Evolutionary conservation across 495 filamentous ascomycete species (phyloP), one percentile per base, ranked within the genome.

Genomic region (Lepidopterella palustris): DNA sequence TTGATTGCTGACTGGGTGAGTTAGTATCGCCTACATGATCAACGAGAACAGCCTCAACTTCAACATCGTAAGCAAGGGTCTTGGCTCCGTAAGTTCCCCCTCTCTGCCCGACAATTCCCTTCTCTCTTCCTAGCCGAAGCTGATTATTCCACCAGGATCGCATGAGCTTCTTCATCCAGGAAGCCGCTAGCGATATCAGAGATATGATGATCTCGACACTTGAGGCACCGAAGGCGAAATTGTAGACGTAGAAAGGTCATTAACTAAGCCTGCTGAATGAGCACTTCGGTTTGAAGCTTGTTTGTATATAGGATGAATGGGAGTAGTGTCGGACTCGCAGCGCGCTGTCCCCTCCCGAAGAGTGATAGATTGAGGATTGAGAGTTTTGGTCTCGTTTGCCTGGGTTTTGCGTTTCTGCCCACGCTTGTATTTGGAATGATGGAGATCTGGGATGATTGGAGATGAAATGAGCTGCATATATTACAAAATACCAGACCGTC

Each of bases 21-120:
- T 53, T 57, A 71, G 70, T 21, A 95, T 99, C 73, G 95, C 95
- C 11, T 99, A 99, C 68, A 99, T 99, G 95, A 97, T 99, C 68
- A 99, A 99, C 70, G 93, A 99, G 81, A 95, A 95, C 73, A 86
- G 89, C 73, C 80, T 99, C 61, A 92, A 97, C 82, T 97, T 97
- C 82, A 99, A 99, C 79, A 88, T 99, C 69, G 90, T 92, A 62
- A 90, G 60, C 76, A 99, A 97, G 82, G 85, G 87, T 55, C 78
- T 96, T 24, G 93, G 92, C 55, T 87, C 85, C 67, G 64, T 63
- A 67, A 49, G 64, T 65, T 40, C 15, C 27, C 21, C 24, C 13
- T n/a, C 15, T 42, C 24, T n/a, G 21, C 25, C 20, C 47, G 0
- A 9, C 2, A 42, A 11, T 18, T 18, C 9, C 35, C 35, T 4